Base-by-base conservation (phyloP, 495 filamentous ascomycete genomes). In the Penicillium bovifimosum region DNA sequence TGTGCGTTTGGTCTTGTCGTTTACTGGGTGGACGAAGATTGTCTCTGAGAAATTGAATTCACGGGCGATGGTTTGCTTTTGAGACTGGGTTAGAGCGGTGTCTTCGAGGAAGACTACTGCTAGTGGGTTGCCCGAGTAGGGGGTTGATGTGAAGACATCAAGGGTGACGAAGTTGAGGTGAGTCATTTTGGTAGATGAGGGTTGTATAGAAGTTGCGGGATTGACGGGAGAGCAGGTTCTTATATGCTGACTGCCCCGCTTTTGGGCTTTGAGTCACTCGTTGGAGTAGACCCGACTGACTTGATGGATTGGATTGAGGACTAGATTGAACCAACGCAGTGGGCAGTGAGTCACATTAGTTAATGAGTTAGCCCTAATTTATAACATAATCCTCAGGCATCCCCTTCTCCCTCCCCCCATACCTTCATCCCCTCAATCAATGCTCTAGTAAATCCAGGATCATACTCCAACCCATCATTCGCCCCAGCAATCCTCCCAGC, bases 11-110 rank as follows among this genome's bases (percentile, higher is more conserved):
- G 18, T 36, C 10, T 48, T 32, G 5, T 60, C 55, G 3, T 24
- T 47, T 2, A 43, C 53, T 17, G 65, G 62, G 55, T 90, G 80
- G 11, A 93, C 68, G 68, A 92, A 95, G 46, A 91, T 85, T 1
- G 84, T 91, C 61, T 93, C 89, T 4, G 86, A 90, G 57, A 90
- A 76, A 56, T 92, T 92, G 83, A 93, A 93, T 68, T 95, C 90
- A 28, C 65, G 59, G 2, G 88, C 81, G 32, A 95, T 84, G 38
- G 58, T 66, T 67, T 72, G 71, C 36, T 74, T 76, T 50, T 76
- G 71, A 43, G 31, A 41, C 35, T 74, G 70, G 33, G 65, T 66
- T 31, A 76, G 43, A 20, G 62, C 39, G 5, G 47, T 38, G 17
- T 63, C 58, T 26, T 72, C 68, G 33, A 73, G 62, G 55, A 73